Percentiles rank a stretch among this genome's conserved stretches.
phyloP scores from a whole-genome alignment of 257 asterid species.

The Mitragyna speciosa region DNA sequence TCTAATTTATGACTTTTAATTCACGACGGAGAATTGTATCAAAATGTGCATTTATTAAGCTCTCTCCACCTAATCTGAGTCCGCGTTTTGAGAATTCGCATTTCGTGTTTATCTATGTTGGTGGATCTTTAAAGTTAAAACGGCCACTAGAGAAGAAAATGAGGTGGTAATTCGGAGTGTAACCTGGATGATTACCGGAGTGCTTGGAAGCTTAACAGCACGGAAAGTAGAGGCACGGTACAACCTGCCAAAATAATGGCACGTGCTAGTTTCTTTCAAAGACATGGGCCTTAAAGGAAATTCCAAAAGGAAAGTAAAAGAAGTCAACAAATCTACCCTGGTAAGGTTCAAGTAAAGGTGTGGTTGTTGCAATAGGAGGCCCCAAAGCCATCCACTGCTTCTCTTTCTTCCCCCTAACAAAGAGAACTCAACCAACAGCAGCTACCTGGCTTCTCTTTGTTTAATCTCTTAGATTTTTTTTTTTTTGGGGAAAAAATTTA shows the following conservation, averaged over 20 bases:
- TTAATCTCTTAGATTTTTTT: background rate
- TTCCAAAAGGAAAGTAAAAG: background rate
- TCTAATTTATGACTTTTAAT: no score
- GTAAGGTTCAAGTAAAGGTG: background rate
- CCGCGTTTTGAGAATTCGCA: background rate
- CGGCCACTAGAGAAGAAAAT: background rate
- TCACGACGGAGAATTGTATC: background rate
- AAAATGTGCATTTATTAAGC: background rate
- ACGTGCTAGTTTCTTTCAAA: background rate
- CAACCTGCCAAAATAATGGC: background rate
- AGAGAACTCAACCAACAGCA: no score
- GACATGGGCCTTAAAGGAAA: background rate
- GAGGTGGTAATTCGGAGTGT: no score
- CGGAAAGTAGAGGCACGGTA: background rate
- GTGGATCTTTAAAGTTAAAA: background rate
- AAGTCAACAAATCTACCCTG: background rate
- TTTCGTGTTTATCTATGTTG: background rate
- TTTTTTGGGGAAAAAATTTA: background rate
- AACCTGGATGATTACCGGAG: background rate
- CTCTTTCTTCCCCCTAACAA: constrained; percentile 35
- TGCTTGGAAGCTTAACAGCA: background rate
- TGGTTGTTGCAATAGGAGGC: constrained; percentile 1
- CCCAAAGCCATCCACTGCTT: constrained; percentile 30
- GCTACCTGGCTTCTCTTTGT: constrained; percentile 11
- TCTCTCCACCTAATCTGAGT: background rate